Base-by-base conservation (phyloP, 2,329 filamentous ascomycete species). In the Elsinoe ampelina region DNA sequence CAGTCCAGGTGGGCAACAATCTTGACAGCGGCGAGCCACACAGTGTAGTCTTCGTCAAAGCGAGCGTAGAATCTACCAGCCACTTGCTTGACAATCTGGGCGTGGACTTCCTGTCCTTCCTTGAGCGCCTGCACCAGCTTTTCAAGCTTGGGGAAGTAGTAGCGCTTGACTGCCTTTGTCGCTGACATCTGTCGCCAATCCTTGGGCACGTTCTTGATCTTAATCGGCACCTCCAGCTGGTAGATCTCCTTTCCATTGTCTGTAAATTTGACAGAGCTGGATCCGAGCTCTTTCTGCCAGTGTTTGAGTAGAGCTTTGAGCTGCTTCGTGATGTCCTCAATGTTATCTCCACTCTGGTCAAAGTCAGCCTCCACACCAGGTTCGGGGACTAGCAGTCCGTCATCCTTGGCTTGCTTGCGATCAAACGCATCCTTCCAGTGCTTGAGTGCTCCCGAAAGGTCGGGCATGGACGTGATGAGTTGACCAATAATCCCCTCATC, bases 211-310 rank as follows among this genome's bases (percentile, higher is more conserved):
- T 63, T 63, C 70, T 95, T 95, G 66, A 88, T 74, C 70, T 93
- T 95, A 65, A 80, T 75, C 0, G 93, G 92, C 0, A 89, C 86
- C 69, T 98, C 93, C 10, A 98, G 78, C 71, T 98, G 92, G 72
- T 95, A 97, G 54, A 98, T 89, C 67, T 98, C 93, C 69, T 98
- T 98, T 60, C 93, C 93, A 6, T 95, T 86, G 67, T 97, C 89
- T 8, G 70, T 73, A 61, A 71, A 78, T 55, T 70, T 69, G 60
- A 77, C 73, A 0, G 80, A 79, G 62, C 80, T 86, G 58, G 85
- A 89, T 59, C 86, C 87, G 3, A 96, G 76, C 42, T 90, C 81
- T 34, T 80, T 79, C 60, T 87, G 86, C 62, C 86, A 85, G 63
- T 82, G 78, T 54, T 83, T 82, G 2, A 97, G 75, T 1, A 97